phyloP scores from a whole-genome alignment of 202 grass and related monocot genomes.

The Zizania palustris region DNA sequence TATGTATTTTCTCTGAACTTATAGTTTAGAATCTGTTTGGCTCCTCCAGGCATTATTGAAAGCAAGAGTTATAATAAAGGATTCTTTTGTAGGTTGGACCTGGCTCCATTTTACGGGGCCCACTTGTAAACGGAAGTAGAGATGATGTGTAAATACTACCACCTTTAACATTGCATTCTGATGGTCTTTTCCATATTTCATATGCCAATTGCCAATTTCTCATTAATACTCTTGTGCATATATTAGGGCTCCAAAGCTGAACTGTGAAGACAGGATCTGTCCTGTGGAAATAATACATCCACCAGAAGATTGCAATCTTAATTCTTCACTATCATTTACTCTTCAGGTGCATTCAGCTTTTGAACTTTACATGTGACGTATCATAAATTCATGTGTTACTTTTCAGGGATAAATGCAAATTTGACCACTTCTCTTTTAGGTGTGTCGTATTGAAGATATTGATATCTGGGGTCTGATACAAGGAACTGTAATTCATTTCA shows the following conservation, averaged over 20 bases:
- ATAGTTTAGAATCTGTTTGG: conserved; percentile 16
- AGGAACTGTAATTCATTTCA: conserved; percentile 98
- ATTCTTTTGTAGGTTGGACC: conserved; percentile 87
- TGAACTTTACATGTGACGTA: neutral
- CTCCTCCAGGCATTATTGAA: conserved; percentile 2
- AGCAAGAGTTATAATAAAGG: conserved; percentile 10
- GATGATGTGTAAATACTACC: conserved; percentile 78
- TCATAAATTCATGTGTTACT: conserved; percentile 8
- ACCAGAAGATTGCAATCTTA: conserved; percentile 99
- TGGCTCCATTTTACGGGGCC: conserved; percentile 84
- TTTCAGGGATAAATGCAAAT: conserved; percentile 23
- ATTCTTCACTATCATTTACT: conserved; percentile 94
- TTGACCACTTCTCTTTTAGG: conserved; percentile 49
- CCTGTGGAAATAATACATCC: conserved; percentile 91
- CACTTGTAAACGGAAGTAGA: conserved; percentile 74
- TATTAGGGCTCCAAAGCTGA: conserved; percentile 87
- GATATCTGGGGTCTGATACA: conserved; percentile 87
- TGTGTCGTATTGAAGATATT: conserved; percentile 99
- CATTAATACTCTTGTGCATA: conserved; percentile 41
- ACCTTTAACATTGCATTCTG: conserved; percentile 40
- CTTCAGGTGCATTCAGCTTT: conserved; percentile 68
- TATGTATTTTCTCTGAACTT: neutral
- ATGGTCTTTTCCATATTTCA: conserved; percentile 36
- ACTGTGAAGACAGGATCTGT: conserved; percentile 82
- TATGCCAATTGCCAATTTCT: neutral